Base-by-base conservation (phyloP, 2,329 filamentous ascomycete genomes). In the Purpureocillium takamizusanense region DNA sequence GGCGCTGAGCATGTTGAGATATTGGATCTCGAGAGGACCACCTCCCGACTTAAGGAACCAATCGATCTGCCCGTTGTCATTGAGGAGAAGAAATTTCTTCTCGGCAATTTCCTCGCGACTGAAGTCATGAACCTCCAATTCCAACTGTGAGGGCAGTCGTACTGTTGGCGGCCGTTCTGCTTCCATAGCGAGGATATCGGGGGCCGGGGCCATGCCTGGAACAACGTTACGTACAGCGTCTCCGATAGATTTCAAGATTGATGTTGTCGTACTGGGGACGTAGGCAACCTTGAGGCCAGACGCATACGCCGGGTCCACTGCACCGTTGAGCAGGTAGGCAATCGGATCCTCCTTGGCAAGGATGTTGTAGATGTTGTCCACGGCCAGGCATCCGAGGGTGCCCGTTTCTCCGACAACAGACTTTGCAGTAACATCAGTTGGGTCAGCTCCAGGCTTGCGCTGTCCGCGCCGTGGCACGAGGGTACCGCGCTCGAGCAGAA, bases 351-450 rank as follows among this genome's bases (percentile, higher is more conserved):
- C 74, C 44, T 70, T 72, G 30, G 76, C 67, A 55, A 97, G 76
- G 46, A 98, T 76, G 52, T 98, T 98, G 69, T 97, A 98, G 40
- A 98, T 75, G 56, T 97, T 98, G 63, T 97, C 87, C 2, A 97
- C 83, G 1, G 90, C 86, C 21, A 97, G 67, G 57, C 92, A 97
- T 14, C 92, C 92, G 57, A 94, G 95, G 6, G 70, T 76, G 23
- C 86, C 88, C 14, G 72, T 72, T 31, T 87, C 76, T n/a, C 84
- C 85, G n/a, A 82, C 83, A 25, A 97, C 74, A 7, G 69, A 65
- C 28, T 59, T 59, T 6, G 71, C 70, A 12, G 70, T 61, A 15
- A 62, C 60, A 46, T 87, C 81, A 14, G 72, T 74, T 1, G 68
- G 62, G 44, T 89, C 79, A 15, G 80, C 78, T 4, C 83, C 86